Conservation (phyloP, 352 stramenopile genomes). For the Halophytophthora batemanensis region DNA sequence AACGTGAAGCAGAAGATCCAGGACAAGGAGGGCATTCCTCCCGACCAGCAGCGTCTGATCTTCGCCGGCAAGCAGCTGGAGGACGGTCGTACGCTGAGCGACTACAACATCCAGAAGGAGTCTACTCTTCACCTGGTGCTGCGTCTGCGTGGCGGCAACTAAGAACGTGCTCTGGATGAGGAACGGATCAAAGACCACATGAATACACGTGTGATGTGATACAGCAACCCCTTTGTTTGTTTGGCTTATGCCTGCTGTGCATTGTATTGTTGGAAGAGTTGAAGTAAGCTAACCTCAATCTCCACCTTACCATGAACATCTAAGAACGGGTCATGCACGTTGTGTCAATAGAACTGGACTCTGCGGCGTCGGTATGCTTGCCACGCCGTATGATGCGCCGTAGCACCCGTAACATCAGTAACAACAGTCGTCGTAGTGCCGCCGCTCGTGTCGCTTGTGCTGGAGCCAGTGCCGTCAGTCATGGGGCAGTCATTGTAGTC, state of each 20-base stretch:
- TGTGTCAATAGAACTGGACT: slow-evolving; percentile 26
- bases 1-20: slow-evolving; percentile 97
- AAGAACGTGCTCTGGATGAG: neutral
- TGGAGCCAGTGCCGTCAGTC: slow-evolving; percentile 25
- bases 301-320: neutral
- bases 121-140: slow-evolving; percentile 92
- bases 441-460: slow-evolving; percentile 3
- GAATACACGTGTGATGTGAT: slow-evolving; percentile 2
- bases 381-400: slow-evolving; percentile 32
- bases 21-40: slow-evolving; percentile 93
- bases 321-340: too few relatives aligned
- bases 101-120: slow-evolving; percentile 95
- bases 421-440: slow-evolving; percentile 23
- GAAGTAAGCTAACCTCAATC: neutral
- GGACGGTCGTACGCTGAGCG: slow-evolving; percentile 86
- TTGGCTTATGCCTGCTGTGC: neutral
- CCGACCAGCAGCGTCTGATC: slow-evolving; percentile 95
- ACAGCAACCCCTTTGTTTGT: neutral
- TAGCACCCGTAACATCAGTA: slow-evolving; percentile 30
- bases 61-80: slow-evolving; percentile 95
- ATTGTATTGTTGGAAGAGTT: neutral
- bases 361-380: slow-evolving; percentile 34
- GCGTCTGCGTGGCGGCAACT: slow-evolving; percentile 66
- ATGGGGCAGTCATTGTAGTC: slow-evolving; percentile 43
- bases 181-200: neutral